Percentiles rank a stretch among this genome's conserved stretches.
Evolutionary conservation across 257 asterid genomes (phyloP).

Genomic region (Fraxinus quadrangulata): DNA sequence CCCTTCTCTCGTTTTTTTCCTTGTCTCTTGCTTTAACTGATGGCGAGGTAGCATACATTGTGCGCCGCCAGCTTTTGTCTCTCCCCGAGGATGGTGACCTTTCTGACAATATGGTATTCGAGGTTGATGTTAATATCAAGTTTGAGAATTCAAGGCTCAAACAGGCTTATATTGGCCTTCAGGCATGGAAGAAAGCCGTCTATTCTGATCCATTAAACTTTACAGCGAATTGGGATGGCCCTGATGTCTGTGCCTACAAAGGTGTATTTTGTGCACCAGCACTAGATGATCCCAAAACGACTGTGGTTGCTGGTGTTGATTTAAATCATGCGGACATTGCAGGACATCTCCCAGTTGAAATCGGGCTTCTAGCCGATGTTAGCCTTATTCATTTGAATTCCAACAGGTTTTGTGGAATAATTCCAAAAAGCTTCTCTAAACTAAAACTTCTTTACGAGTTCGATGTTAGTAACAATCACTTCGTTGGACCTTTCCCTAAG

Average conservation of each 20-base stretch:
- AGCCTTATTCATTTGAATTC: constrained; percentile 42
- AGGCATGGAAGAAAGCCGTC: constrained; percentile 37
- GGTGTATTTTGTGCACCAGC: constrained; percentile 38
- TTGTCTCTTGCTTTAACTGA: constrained; percentile 25
- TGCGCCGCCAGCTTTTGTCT: constrained; percentile 27
- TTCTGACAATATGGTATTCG: constrained; percentile 14
- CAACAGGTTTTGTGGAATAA: constrained; percentile 40
- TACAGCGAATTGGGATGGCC: constrained; percentile 41
- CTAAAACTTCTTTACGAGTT: constrained; percentile 32
- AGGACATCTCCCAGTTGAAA: constrained; percentile 41
- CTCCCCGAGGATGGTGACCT: constrained; percentile 28
- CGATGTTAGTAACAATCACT: constrained; percentile 39
- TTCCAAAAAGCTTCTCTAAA: constrained; percentile 34
- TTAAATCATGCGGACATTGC: constrained; percentile 41
- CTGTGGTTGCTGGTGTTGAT: constrained; percentile 44
- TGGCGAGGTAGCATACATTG: constrained; percentile 23
- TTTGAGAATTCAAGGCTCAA: constrained; percentile 32
- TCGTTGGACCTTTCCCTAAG: constrained; percentile 38
- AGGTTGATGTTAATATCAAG: neutral
- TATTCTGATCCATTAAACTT: constrained; percentile 37
- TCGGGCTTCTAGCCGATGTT: constrained; percentile 38
- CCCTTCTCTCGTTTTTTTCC: constrained; percentile 11
- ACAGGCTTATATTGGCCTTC: constrained; percentile 40
- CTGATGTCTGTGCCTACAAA: constrained; percentile 38
- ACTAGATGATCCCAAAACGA: constrained; percentile 22